Evolutionary conservation across 352 stramenopile genomes (phyloP), one percentile per base, ranked within the genome.

Genomic region (Aphanomyces stellatus): DNA sequence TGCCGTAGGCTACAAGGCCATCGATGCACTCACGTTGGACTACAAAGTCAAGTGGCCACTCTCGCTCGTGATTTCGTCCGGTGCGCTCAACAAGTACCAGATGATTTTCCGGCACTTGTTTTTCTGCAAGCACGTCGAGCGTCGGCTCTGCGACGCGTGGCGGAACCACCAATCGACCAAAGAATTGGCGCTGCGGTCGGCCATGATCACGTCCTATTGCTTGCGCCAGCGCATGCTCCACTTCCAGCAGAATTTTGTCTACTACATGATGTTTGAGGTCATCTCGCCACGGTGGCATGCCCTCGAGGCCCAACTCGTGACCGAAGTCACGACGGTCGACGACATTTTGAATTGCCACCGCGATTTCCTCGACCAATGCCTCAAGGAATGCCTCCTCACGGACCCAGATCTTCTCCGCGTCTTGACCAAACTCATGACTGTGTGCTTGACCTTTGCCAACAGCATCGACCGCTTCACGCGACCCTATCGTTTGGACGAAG

Each of bases 81-180:
- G 90, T 1, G 86, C 87, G 7, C 72, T 99, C 51, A 93, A 86
- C 19, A 99, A 98, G 76, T 99, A 99, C 73, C 96, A 99, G 75
- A 93, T 99, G 74, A 86, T 99, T 19, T 99, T 99, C 71, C 91
- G 97, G 0, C 96, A 99, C 61, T 78, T 99, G 2, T 99, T 99
- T 77, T 99, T 99, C 73, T 97, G 91, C 70, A 99, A 99, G 76
- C 95, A 99, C 75, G 96, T 99, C 4, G 96, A 99, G 77, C 88
- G 95, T 11, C 81, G 91, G 33, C 85, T 99, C 3, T 96, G 97
- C 62, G 83, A 91, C 56, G 87, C 95, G 10, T 99, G 97, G 97
- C 74, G 93, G 27, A 96, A 98, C 59, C 96, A 99, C 71, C 96
- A 99, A 63, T 81, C 82, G 8, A 95, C 85, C 19, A 97, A 96